Evolutionary conservation across 1,284 basidiomycete genomes (phyloP), one percentile per base, ranked within the genome.

Genomic region (Termitomyces sp.): DNA sequence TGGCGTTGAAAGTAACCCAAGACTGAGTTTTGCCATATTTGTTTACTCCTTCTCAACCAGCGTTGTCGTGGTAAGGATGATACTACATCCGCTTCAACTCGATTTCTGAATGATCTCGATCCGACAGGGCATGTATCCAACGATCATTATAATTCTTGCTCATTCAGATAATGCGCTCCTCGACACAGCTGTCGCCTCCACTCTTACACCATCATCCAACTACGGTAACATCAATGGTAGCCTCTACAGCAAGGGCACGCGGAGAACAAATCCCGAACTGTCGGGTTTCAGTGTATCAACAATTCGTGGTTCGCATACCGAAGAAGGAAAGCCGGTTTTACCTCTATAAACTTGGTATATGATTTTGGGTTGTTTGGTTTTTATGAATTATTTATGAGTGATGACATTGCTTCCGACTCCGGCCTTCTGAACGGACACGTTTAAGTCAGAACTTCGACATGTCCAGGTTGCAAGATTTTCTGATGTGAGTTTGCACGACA

Each of bases 21-120:
- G 14, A 3, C 19, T 53, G n/a, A 55, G 44, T 6, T 56, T 56
- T 21, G 47, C 47, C 9, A 53, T 50, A 21, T 43, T 53, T 18
- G 38, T 56, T 21, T 56, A 53, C 30, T 53, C 54, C 2, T 56
- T 33, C 39, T 56, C 54, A 10, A 56, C 54, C 7, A 56, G 54
- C 24, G 51, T 56, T 5, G 34, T 56, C 10, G 54, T 56, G 14
- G 54, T 56, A 11, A 19, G 54, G 47, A 14, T 33, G 1, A n/a
- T n/a, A 42, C 34, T 14, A 4, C 10, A 24, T 26, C 24, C 5
- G 35, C 40, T 11, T 24, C 18, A 21, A n/a, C n/a, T n/a, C n/a
- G n/a, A 1, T 30, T 8, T 28, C 16, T 49, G 18, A 34, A 42
- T 9, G n/a, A 5, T 5, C n/a, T 35, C 4, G 3, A 42, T 24